phyloP scores from a whole-genome alignment of 306 rosid species.

The Lablab purpureus region DNA sequence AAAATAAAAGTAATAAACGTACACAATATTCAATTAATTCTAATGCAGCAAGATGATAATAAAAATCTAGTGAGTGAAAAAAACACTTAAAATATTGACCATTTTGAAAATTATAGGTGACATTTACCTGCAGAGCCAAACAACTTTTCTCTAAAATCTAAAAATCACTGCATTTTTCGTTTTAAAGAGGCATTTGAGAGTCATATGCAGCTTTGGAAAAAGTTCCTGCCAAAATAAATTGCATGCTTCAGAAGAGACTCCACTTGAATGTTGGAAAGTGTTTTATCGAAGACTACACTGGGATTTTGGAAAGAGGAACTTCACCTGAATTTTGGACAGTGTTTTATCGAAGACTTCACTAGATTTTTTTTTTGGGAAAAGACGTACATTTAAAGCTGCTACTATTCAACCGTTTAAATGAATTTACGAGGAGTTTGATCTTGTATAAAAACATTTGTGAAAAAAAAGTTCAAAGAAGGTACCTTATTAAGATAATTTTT shows the following conservation, averaged over 20 bases:
- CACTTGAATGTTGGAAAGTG: too few relatives aligned
- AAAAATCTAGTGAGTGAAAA: neutral
- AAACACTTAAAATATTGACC: neutral
- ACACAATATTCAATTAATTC: neutral
- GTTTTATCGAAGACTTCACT: too few relatives aligned
- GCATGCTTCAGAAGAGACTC: slow-evolving; percentile 16
- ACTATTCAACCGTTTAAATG: too few relatives aligned
- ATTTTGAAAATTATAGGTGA: neutral
- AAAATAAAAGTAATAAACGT: too few relatives aligned
- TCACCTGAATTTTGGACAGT: too few relatives aligned
- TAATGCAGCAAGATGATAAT: neutral
- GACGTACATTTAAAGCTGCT: too few relatives aligned
- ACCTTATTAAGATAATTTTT: too few relatives aligned
- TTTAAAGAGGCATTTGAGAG: neutral
- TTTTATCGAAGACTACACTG: neutral
- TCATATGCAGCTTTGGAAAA: slow-evolving; percentile 9
- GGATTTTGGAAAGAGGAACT: too few relatives aligned
- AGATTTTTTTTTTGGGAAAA: too few relatives aligned
- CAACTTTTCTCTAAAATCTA: neutral
- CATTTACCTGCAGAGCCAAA: neutral
- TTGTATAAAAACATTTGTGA: too few relatives aligned
- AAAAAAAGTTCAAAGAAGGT: too few relatives aligned
- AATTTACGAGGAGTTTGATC: too few relatives aligned
- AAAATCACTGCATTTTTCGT: neutral
- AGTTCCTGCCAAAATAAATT: neutral